phyloP scores from a whole-genome alignment of 257 asterid species.

The Henckelia pumila region DNA sequence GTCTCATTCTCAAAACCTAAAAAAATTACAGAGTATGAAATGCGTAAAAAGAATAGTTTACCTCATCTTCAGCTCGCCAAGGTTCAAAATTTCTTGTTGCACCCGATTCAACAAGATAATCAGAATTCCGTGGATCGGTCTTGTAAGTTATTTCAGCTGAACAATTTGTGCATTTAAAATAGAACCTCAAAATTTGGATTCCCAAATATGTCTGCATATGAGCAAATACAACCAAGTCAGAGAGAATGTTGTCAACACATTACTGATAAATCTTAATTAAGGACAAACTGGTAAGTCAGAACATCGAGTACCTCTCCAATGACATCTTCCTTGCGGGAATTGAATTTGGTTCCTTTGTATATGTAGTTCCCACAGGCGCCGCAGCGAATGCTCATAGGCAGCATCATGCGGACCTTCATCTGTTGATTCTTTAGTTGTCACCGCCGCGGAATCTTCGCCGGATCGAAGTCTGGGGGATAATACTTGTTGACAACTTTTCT shows the following conservation, averaged over 20 bases:
- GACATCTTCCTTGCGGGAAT: conserved; percentile 86
- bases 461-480: conserved; percentile 94
- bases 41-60: conserved; percentile 12
- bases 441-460: conserved; percentile 87
- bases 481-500: conserved; percentile 80
- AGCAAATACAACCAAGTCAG: conserved; percentile 22
- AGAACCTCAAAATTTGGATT: conserved; percentile 83
- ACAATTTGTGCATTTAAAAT: conserved; percentile 83
- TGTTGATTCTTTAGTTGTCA: conserved; percentile 72
- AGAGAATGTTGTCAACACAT: background rate
- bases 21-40: background rate
- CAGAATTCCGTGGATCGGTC: conserved; percentile 92
- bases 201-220: conserved; percentile 75
- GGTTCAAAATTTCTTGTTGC: conserved; percentile 83
- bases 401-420: conserved; percentile 90
- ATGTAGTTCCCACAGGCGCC: conserved; percentile 79
- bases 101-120: conserved; percentile 81
- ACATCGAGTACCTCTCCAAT: conserved; percentile 54
- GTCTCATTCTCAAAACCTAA: background rate
- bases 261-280: no score
- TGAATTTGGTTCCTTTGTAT: conserved; percentile 64
- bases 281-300: no score
- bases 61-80: conserved; percentile 93
- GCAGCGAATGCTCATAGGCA: conserved; percentile 92
- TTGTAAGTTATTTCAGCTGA: conserved; percentile 81